Base-by-base conservation (phyloP, 352 stramenopile genomes). In the Pythium chondricola region DNA sequence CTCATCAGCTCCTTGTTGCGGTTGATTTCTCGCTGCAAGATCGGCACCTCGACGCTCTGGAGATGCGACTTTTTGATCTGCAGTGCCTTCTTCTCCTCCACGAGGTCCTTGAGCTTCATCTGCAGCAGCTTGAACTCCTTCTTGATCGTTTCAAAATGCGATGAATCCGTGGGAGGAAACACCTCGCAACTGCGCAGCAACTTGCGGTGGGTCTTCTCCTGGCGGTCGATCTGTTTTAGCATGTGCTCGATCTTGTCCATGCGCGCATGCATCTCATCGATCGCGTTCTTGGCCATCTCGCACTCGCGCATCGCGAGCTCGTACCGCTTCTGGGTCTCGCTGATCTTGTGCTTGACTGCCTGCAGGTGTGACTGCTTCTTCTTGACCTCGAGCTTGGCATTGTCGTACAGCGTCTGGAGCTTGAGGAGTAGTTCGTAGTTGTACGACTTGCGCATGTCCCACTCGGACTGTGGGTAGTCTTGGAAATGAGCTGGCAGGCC, bases 381-480 rank as follows among this genome's bases (percentile, higher is more conserved):
- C 22, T 68, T 56, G 14, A 75, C 66, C 43, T 91, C 82, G 3
- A 69, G 56, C 27, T 74, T 81, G 11, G 81, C 65, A 6, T 57
- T 72, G 46, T 93, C 76, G 48, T 86, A 83, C 27, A 86, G 22
- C 31, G 73, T 71, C 55, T 93, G 82, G 6, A 93, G 63, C 56
- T 86, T 88, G 20, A 88, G 67, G 38, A 90, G 67, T 7, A 88
- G 55, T 36, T 85, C 66, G 61, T 86, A 69, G 35, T 88, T 90
- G 61, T 88, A 88, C 16, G 81, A 85, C 45, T 82, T 69, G 24
- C 80, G 81, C 10, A 89, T 38, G 27, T 88, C 75, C 72, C 74
- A 89, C 42, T 92, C 82, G 11, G 66, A 76, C 48, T 91, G 78
- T 11, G 76, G 68, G 43, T 89, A 87, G 40, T 93, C 82, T 47